A percentile compares a stretch with the other conserved stretches of the same genome.
Conservation (phyloP, 2,329 filamentous ascomycete genomes). For the Xylaria sp. region DNA sequence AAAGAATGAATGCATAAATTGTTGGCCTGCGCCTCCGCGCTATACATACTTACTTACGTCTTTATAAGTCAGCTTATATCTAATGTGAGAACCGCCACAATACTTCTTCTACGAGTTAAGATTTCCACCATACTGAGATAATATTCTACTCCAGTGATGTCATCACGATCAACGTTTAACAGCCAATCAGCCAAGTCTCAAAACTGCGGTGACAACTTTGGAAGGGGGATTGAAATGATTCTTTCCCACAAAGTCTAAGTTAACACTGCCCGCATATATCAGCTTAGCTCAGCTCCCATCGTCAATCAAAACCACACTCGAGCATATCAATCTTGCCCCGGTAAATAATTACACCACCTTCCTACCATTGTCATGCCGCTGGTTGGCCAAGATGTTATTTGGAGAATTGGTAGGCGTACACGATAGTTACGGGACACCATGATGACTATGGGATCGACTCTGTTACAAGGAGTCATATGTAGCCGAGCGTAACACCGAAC, state of each 20-base stretch:
- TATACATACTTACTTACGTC: no score
- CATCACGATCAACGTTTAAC: background rate
- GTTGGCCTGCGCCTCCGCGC: no score
- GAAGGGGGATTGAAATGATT: background rate
- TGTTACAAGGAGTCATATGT: background rate
- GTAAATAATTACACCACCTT: background rate
- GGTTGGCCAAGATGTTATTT: background rate
- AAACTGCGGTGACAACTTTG: background rate
- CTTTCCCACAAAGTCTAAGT: background rate
- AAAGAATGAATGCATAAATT: background rate
- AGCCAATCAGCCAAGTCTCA: background rate
- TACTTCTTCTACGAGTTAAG: background rate
- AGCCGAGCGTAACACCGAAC: background rate
- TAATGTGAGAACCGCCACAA: background rate
- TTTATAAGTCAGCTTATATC: background rate
- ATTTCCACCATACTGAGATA: background rate
- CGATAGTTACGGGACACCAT: background rate
- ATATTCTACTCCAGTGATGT: background rate
- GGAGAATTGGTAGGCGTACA: background rate
- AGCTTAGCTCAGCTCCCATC: background rate
- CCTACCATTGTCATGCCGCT: background rate
- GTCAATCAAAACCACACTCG: background rate
- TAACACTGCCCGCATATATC: background rate
- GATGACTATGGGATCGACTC: no score
- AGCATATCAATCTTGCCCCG: background rate